Base-by-base conservation (phyloP, 805 yeast genomes). In the Saccharomycopsis guyanensis region DNA sequence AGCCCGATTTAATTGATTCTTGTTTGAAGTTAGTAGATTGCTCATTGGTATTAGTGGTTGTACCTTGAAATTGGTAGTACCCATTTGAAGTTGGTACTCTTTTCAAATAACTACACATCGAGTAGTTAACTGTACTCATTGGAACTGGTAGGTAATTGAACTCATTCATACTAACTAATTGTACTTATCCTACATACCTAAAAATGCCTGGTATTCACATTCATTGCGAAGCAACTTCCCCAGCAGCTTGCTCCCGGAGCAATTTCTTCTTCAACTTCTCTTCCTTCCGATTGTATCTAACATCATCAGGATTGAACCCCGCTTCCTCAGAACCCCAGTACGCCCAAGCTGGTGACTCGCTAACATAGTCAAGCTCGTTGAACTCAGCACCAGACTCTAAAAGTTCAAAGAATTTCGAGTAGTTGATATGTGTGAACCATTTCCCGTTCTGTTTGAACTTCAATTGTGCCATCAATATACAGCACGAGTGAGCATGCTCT, bases 401-500 rank as follows among this genome's bases (percentile, higher is more conserved):
- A 45, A 88, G 66, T 57, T 80, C 73, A 57, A 88, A 89, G 61
- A 82, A 88, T 50, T 68, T 77, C 3, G 76, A 73, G 60, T 88
- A 89, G 62, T 88, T 83, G 45, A 88, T 88, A 60, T 88, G 96
- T 1, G 97, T 88, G 61, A 77, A 73, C 97, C 97, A 88, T 54
- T 72, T 76, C 29, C 74, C 81, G 58, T 82, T 64, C 48, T 80
- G 78, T 52, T 76, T 70, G 70, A 87, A 88, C 57, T 79, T 77
- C 34, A 69, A 70, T 53, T 82, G 82, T 0, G 95, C 96, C 56
- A 89, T 76, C 54, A 88, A 69, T 16, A 89, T 82, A 67, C 96
- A 89, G 65, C 96, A 89, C 2, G 95, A 83, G 61, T 88, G 97
- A 0, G 96, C 95, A 62, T 88, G 97, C 62, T 89, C 96, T 0